Base-by-base conservation (phyloP, 139 green algal species). In the Desmodesmus armatus region DNA sequence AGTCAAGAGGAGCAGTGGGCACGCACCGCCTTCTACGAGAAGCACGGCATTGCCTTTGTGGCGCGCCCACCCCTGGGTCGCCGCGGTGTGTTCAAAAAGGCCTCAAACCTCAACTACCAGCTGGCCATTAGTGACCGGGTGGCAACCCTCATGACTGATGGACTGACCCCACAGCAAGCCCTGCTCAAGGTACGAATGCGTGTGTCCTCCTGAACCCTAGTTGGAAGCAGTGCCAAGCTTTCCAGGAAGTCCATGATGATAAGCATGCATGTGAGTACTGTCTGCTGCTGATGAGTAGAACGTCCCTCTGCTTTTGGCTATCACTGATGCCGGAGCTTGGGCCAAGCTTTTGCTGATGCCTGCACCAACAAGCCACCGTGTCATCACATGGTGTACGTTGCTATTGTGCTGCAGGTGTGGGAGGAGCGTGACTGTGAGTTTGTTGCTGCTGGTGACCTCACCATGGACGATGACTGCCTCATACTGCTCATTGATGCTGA, bases 51-150 rank as follows among this genome's bases (percentile, higher is more conserved):
- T 15, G 62, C 39, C 3, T 84, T 72, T 40, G 78, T 84, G 21
- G 78, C 58, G 4, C 78, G 78, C 3, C 78, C 78, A 3, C 29
- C 60, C 5, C 19, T 25, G 23, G 63, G 63, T 40, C 72, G 83
- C 25, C 55, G 72, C 21, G 83, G 83, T n/a, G 33, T 63, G 5
- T 87, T 87, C 83, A 87, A 87, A 53, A 87, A 87, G 77, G 83
- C 83, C 51, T 78, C 55, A 78, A 87, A 87, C 33, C 49, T 87
- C 33, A 87, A 87, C 65, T 87, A 84, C 55, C 76, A 83, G 53
- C 53, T 83, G 37, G 55, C 53, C 35, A 53, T 79, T 2, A 79
- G 72, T 58, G 40, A 79, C 3, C 72, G 44, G 5, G 21, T 79
- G 2, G 15, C 9, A 3, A 21, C 51, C 6, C 43, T 65, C 3